Percentiles rank a stretch among this genome's conserved stretches.
Evolutionary conservation across 306 rosid species (phyloP).

Genomic region (Dalbergia cultrata): DNA sequence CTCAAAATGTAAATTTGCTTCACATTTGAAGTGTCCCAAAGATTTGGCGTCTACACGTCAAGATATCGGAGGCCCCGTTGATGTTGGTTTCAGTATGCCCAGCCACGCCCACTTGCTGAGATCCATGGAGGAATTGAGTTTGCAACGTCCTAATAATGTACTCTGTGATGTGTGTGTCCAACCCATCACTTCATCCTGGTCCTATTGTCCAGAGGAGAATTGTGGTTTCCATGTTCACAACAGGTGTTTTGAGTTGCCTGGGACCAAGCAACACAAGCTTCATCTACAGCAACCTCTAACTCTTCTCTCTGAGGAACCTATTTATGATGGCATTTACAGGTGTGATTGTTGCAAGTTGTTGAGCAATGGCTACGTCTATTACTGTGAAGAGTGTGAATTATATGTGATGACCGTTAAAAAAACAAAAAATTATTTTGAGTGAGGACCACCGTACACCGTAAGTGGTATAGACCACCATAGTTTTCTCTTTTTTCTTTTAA

Average conservation of each 20-base stretch:
- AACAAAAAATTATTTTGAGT: no score
- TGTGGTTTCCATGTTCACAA: slow-evolving; percentile 21
- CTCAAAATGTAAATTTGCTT: not conserved
- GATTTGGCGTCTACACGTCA: not conserved
- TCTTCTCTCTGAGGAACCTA: not conserved
- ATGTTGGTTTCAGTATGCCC: not conserved
- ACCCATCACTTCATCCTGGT: slow-evolving; percentile 6
- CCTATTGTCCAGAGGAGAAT: not conserved
- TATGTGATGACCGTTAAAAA: no score
- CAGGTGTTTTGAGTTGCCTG: not conserved
- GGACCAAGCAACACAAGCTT: not conserved
- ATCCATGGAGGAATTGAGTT: not conserved
- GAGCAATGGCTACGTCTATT: slow-evolving; percentile 29
- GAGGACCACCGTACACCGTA: no score
- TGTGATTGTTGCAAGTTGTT: slow-evolving; percentile 1
- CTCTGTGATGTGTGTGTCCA: slow-evolving; percentile 19
- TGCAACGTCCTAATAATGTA: not conserved
- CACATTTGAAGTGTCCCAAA: not conserved
- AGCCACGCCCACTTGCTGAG: not conserved
- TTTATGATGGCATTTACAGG: slow-evolving; percentile 27
- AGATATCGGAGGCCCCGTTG: not conserved
- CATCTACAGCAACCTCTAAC: slow-evolving; percentile 2
- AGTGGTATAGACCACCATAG: no score
- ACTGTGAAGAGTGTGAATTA: slow-evolving; percentile 17
- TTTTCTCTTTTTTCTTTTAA: no score